phyloP scores from a whole-genome alignment of 345 rosid genomes.

The Populus ilicifolia region DNA sequence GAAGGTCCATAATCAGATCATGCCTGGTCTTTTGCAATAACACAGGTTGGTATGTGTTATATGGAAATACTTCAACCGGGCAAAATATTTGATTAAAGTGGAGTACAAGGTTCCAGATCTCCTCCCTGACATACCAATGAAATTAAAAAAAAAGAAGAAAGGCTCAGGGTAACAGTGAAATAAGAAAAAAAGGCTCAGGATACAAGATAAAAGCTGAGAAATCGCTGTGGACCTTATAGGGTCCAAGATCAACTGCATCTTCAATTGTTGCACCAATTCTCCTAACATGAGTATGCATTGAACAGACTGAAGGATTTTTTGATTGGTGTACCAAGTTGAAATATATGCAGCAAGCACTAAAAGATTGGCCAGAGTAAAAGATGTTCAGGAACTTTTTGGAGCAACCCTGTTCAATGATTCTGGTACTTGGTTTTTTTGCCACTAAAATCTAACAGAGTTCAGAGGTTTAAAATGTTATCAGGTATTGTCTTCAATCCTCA shows the following conservation, averaged over 20 bases:
- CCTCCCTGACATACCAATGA: background rate
- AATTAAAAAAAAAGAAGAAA: background rate
- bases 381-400: slow-evolving; percentile 6
- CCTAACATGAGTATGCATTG: background rate
- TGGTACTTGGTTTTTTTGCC: background rate
- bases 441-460: background rate
- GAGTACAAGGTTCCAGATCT: background rate
- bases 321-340: background rate
- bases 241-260: background rate
- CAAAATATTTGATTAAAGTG: background rate
- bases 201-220: background rate
- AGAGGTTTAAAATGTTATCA: background rate
- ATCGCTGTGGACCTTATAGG: background rate
- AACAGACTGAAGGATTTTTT: background rate
- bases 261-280: background rate
- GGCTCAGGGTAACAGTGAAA: background rate
- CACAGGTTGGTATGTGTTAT: background rate
- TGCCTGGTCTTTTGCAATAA: background rate
- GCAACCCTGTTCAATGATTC: background rate
- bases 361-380: slow-evolving; percentile 2
- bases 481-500: slow-evolving; percentile 5
- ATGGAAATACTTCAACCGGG: slow-evolving; percentile 4
- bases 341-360: background rate
- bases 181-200: background rate
- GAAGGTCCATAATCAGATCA: background rate